These are phyloP conservation scores for Phragmites australis DNA, from an alignment of 176 grass and related monocot species.

Conservation along the genomic window DNA sequence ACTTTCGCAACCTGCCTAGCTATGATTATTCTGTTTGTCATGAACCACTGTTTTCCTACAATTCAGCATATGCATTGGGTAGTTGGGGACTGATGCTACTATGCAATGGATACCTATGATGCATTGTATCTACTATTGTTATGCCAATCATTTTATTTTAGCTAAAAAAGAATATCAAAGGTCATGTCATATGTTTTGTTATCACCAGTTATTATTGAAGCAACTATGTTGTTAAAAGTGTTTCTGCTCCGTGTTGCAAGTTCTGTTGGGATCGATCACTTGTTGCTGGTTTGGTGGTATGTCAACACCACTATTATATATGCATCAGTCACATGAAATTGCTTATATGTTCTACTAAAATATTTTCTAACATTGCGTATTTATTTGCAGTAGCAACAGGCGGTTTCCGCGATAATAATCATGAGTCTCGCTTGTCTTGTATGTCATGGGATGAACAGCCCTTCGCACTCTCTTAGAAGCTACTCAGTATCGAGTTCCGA, in stretches of 20 bases:
- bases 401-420: slow-evolving; percentile 32
- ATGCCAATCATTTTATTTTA: background rate
- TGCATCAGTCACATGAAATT: background rate
- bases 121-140: background rate
- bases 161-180: background rate
- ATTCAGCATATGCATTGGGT: background rate
- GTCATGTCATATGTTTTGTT: background rate
- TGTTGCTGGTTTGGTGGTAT: slow-evolving; percentile 8
- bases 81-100: background rate
- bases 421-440: slow-evolving; percentile 90
- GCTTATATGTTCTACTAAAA: background rate
- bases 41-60: background rate
- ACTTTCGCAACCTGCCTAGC: background rate
- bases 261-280: slow-evolving; percentile 13
- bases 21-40: background rate
- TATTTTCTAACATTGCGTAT: slow-evolving; percentile 9
- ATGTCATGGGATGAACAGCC: slow-evolving; percentile 81
- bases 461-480: slow-evolving; percentile 82
- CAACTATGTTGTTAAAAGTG: background rate
- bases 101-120: background rate
- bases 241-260: background rate
- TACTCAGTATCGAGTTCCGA: slow-evolving; percentile 91
- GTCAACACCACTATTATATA: background rate
- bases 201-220: background rate
- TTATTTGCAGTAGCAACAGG: slow-evolving; percentile 7